Conservation (phyloP, 2,329 filamentous ascomycete genomes). For the Sporothrix humicola region DNA sequence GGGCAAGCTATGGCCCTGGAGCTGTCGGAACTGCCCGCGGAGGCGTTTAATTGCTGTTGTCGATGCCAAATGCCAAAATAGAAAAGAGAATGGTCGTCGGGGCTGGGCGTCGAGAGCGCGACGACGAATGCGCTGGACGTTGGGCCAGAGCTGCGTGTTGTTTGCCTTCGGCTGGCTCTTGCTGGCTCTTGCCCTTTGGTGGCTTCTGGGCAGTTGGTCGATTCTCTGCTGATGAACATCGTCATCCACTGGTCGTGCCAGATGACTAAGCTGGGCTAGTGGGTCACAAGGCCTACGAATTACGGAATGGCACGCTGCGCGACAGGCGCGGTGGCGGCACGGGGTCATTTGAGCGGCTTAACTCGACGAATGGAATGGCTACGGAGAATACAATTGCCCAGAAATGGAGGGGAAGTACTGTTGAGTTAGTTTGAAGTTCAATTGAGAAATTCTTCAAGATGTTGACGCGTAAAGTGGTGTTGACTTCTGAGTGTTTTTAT, state of each 20-base stretch:
- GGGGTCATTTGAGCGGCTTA: not conserved
- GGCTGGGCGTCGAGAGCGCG: not conserved
- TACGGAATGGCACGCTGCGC: not conserved
- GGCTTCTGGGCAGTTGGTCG: not conserved
- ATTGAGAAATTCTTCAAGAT: not conserved
- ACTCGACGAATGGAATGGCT: not conserved
- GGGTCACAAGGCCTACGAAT: not conserved
- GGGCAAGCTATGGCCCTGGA: not conserved
- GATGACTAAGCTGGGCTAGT: slow-evolving; percentile 32
- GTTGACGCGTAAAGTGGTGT: not conserved
- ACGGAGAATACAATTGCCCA: not conserved
- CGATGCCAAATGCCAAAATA: slow-evolving; percentile 4
- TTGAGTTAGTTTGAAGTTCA: not conserved
- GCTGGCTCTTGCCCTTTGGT: not conserved
- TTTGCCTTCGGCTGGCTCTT: not conserved
- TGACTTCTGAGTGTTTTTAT: not conserved
- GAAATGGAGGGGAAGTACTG: not conserved
- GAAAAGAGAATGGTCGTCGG: not conserved
- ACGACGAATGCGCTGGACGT: not conserved
- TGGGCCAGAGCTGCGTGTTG: not conserved
- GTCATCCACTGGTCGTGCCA: slow-evolving; percentile 31
- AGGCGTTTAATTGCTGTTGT: not conserved
- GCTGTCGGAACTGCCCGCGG: not conserved
- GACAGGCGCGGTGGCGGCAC: not conserved
- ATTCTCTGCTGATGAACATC: not conserved